phyloP scores from a whole-genome alignment of 2,329 filamentous ascomycete species.

The Neonectria sp. region DNA sequence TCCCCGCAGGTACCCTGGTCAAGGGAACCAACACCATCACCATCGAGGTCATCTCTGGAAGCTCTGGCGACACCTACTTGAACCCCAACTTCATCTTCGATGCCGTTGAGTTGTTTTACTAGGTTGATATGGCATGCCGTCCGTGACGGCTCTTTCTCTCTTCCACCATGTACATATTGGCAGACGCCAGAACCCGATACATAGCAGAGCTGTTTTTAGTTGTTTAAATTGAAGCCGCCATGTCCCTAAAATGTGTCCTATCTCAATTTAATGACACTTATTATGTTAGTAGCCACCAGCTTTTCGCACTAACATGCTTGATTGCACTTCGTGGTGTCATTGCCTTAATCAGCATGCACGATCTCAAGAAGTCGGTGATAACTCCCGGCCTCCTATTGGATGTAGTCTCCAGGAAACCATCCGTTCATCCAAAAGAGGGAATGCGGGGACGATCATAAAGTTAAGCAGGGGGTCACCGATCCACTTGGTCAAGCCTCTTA shows the following conservation, averaged over 20 bases:
- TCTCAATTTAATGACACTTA: not conserved
- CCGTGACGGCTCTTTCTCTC: constrained; percentile 6
- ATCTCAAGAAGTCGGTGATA: not conserved
- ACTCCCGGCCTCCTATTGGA: constrained; percentile 4
- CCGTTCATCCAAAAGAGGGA: not conserved
- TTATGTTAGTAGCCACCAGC: not conserved
- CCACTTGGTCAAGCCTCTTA: constrained; percentile 1
- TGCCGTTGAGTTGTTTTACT: constrained; percentile 48
- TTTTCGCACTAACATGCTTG: not conserved
- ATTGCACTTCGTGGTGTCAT: too few relatives aligned
- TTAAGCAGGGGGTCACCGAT: not conserved
- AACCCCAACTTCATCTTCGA: constrained; percentile 67
- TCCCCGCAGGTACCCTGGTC: constrained; percentile 72
- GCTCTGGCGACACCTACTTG: constrained; percentile 67
- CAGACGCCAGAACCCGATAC: constrained; percentile 22
- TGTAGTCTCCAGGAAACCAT: not conserved
- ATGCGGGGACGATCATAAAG: not conserved
- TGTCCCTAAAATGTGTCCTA: not conserved
- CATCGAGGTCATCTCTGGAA: constrained; percentile 72
- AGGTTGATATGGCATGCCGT: not conserved
- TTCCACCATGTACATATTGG: constrained; percentile 43
- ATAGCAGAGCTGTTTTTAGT: constrained; percentile 11
- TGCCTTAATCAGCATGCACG: constrained; percentile 2
- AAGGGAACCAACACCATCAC: constrained; percentile 75
- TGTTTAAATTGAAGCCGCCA: not conserved